Conservation (phyloP, 805 yeast genomes). For the Ogataea thermomethanolica region DNA sequence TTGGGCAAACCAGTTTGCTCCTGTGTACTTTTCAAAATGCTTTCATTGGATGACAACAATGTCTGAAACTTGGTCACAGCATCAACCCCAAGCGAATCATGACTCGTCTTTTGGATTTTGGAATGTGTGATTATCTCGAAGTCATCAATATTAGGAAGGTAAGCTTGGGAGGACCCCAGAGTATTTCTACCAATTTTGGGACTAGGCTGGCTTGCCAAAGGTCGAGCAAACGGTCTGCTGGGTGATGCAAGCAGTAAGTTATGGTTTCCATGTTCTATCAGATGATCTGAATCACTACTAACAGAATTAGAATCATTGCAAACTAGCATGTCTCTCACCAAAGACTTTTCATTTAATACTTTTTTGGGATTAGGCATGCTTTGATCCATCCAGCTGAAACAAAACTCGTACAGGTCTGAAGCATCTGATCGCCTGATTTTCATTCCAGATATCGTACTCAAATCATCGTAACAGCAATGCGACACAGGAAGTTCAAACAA, state of each 20-base stretch:
- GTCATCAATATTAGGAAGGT: constrained; percentile 12
- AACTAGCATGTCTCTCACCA: neutral
- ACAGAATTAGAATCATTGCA: neutral
- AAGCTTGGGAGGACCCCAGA: constrained; percentile 11
- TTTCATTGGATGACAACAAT: neutral
- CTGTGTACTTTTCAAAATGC: too few relatives aligned
- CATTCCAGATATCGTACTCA: neutral
- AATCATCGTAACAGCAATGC: neutral
- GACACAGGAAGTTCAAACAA: neutral
- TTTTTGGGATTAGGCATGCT: neutral
- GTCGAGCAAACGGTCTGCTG: too few relatives aligned
- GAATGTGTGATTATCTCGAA: constrained; percentile 12
- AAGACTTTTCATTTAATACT: constrained; percentile 2
- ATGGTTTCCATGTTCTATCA: too few relatives aligned
- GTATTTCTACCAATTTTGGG: neutral
- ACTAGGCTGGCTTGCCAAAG: neutral
- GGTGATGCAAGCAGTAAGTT: too few relatives aligned
- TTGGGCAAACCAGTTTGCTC: too few relatives aligned
- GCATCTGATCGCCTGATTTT: neutral
- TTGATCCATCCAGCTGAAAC: constrained; percentile 2
- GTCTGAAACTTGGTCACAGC: neutral
- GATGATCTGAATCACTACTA: neutral
- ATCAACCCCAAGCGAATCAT: neutral
- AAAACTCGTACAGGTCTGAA: neutral
- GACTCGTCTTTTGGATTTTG: neutral